Percentiles rank a stretch among this genome's conserved stretches.
Conservation (phyloP, 1,284 basidiomycete species). For the Moesziomyces sp. region DNA sequence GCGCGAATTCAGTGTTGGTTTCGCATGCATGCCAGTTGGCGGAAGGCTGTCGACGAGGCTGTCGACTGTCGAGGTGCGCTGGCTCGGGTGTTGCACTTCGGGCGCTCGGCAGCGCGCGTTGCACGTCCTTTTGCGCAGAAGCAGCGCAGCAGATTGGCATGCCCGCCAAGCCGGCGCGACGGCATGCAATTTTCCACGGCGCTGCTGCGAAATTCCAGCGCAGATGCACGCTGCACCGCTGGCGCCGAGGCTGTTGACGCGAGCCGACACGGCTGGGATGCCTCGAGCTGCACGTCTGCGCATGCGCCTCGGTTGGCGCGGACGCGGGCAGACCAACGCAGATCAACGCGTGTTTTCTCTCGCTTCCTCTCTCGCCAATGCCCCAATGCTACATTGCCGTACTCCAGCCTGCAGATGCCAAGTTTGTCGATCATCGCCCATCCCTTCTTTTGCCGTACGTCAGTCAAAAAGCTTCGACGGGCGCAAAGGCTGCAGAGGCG, state of each 20-base stretch:
- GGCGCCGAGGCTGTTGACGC: neutral
- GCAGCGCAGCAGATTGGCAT: neutral
- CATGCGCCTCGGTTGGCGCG: slow-evolving; percentile 29
- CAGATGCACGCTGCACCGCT: neutral
- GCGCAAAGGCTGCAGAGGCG: neutral
- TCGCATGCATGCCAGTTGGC: neutral
- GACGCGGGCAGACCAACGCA: too few species aligned
- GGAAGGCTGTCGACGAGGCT: too few species aligned
- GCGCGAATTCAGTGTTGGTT: neutral
- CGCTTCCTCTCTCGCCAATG: neutral
- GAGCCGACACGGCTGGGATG: slow-evolving; percentile 15
- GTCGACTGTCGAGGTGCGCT: neutral
- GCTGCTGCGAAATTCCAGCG: neutral
- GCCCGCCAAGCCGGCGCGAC: neutral
- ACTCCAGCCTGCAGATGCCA: slow-evolving; percentile 15
- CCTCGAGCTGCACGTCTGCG: slow-evolving; percentile 7
- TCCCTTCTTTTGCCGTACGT: neutral
- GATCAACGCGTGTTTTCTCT: slow-evolving; percentile 1
- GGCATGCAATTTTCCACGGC: neutral
- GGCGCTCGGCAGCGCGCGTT: too few species aligned
- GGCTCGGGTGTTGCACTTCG: neutral
- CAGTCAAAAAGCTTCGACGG: neutral
- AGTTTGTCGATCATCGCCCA: slow-evolving; percentile 42
- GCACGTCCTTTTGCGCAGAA: neutral
- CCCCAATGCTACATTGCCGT: too few species aligned